Base-by-base conservation (phyloP, 1,284 basidiomycete species). In the Volvariella surrecta region DNA sequence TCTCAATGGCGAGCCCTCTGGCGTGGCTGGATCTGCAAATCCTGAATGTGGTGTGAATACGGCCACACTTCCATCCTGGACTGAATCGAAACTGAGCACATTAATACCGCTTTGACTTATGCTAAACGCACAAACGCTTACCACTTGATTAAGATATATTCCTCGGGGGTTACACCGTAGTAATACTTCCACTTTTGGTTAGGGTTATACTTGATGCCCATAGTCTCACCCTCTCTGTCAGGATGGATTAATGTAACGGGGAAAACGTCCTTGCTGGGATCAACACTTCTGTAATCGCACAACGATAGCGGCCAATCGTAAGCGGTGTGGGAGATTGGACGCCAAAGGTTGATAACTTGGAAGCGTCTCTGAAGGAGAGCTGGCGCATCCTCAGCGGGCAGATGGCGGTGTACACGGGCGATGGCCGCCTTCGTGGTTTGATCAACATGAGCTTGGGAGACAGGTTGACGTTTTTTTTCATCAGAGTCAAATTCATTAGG, bases 121-220 rank as follows among this genome's bases (percentile, higher is more conserved):
- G 8, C 7, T n/a, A 35, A 35, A 8, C 34, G 6, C 6, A 35
- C n/a, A 6, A 4, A 6, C 18, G 15, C 38, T n/a, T 18, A 39
- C 77, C 80, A 83, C 60, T 84, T 84, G 54, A 85, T 76, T 22
- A 84, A 55, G 24, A 80, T 71, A 34, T 73, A 55, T 56, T 86
- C 80, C 20, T 82, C 74, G 0, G 80, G 75, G 9, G 61, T 67
- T 70, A 83, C 71, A 1, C 76, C 79, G 34, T 64, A 60, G 41
- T 81, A 48, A 56, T 79, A 82, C 54, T 74, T 39, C 38, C 38
- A 39, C 15, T 39, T 39, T 7, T 39, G 38, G 13, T 39, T 15
- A 7, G 38, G 20, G 15, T 39, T 39, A 24, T 39, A 24, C 18
- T 24, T 39, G n/a, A 39, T 18, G 9, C 18, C 38, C 18, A 39